Conservation (phyloP, 1,139 yeast species). For the Taphrina betulina region DNA sequence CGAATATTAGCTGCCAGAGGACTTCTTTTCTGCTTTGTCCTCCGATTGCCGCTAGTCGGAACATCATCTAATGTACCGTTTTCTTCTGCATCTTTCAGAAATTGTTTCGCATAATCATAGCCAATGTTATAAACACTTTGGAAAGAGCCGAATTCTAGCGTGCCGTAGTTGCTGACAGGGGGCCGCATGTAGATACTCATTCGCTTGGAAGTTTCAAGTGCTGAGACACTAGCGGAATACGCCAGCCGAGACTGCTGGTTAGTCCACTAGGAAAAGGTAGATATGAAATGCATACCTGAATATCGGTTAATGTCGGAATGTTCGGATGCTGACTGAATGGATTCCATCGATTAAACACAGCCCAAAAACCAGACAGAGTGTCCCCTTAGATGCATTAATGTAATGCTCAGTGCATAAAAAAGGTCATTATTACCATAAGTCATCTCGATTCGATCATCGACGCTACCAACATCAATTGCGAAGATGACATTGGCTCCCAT, state of each 20-base stretch:
- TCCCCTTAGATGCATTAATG: conserved; percentile 47
- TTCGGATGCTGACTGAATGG: conserved; percentile 85
- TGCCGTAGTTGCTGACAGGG: conserved; percentile 87
- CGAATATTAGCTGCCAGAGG: neutral
- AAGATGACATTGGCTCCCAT: conserved; percentile 84
- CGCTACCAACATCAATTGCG: conserved; percentile 97
- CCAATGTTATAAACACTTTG: conserved; percentile 85
- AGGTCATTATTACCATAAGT: conserved; percentile 56
- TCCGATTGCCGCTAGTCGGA: neutral
- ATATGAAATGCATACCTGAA: conserved; percentile 52
- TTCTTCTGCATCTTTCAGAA: conserved; percentile 56
- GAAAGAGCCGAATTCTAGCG: conserved; percentile 87
- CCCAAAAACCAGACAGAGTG: conserved; percentile 90
- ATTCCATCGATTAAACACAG: conserved; percentile 79
- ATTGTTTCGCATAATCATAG: conserved; percentile 63
- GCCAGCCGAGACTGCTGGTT: conserved; percentile 61
- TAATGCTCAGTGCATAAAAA: neutral
- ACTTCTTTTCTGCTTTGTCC: neutral
- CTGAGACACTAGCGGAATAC: conserved; percentile 92
- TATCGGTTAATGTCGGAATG: conserved; percentile 92
- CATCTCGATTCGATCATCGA: conserved; percentile 89
- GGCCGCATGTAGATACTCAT: conserved; percentile 87
- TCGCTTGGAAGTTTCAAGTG: conserved; percentile 78
- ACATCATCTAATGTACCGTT: conserved; percentile 50
- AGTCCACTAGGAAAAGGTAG: too few relatives aligned